Conservation (phyloP, 1,139 yeast genomes). For the Hyphopichia pseudoburtonii region DNA sequence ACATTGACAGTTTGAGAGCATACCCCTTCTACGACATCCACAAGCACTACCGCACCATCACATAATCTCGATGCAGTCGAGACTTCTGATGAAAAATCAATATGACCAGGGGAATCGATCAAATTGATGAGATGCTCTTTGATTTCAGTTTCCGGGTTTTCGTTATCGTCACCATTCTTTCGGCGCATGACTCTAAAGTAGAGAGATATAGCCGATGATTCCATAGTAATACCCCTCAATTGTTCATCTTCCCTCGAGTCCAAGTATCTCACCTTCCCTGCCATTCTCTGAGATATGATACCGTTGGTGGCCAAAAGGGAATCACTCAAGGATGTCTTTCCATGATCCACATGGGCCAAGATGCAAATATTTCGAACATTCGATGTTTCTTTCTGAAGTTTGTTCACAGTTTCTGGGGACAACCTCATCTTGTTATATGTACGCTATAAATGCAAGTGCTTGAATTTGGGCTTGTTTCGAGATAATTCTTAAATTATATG, state of each 20-base stretch:
- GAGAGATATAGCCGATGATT: slow-evolving; percentile 86
- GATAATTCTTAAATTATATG: too few species aligned
- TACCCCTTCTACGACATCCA: slow-evolving; percentile 97
- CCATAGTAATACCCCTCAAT: slow-evolving; percentile 96
- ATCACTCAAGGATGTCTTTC: slow-evolving; percentile 93
- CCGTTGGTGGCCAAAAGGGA: slow-evolving; percentile 93
- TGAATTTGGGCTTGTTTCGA: too few species aligned
- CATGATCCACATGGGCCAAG: slow-evolving; percentile 98
- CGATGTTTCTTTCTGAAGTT: slow-evolving; percentile 68
- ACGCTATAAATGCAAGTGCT: not conserved
- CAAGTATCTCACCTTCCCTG: slow-evolving; percentile 89
- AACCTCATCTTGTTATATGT: slow-evolving; percentile 38
- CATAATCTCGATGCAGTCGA: slow-evolving; percentile 93
- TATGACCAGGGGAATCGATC: slow-evolving; percentile 98
- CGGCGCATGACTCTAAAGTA: slow-evolving; percentile 68
- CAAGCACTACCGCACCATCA: slow-evolving; percentile 94
- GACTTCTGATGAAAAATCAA: slow-evolving; percentile 94
- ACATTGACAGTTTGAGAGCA: slow-evolving; percentile 97
- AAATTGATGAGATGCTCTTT: slow-evolving; percentile 84
- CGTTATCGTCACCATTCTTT: slow-evolving; percentile 25
- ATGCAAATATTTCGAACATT: slow-evolving; percentile 88
- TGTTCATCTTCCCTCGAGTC: slow-evolving; percentile 97
- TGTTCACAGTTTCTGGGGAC: slow-evolving; percentile 61
- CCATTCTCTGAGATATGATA: slow-evolving; percentile 89
- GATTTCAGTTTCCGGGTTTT: slow-evolving; percentile 42